phyloP scores from a whole-genome alignment of 73 alveolate species.

The Symbiodinium natans region DNA sequence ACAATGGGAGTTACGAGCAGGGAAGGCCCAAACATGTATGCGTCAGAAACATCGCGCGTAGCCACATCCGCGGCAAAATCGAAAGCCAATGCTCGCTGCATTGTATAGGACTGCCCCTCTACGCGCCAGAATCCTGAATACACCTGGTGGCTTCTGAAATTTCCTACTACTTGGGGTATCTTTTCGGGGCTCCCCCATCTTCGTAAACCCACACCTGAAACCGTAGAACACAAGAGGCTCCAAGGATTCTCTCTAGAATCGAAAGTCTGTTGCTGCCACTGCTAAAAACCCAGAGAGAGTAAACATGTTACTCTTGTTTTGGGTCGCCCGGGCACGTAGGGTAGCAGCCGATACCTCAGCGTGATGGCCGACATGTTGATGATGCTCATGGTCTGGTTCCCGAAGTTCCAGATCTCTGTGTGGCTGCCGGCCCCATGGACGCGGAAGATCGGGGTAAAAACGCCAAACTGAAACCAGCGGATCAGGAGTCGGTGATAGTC shows the following conservation, averaged over 20 bases:
- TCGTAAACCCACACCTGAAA: no score
- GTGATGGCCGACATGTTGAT: slow-evolving; percentile 56
- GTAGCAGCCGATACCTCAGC: slow-evolving; percentile 28
- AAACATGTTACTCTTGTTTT: no score
- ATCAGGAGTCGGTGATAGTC: slow-evolving; percentile 25
- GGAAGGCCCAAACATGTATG: slow-evolving; percentile 54
- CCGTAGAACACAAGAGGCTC: no score
- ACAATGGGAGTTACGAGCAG: slow-evolving; percentile 70
- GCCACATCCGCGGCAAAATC: slow-evolving; percentile 7
- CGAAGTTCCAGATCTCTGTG: slow-evolving; percentile 63
- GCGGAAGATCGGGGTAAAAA: slow-evolving; percentile 62
- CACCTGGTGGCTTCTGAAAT: no score
- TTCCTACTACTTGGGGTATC: no score
- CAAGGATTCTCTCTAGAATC: no score
- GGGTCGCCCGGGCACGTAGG: no score
- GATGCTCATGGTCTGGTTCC: slow-evolving; percentile 31
- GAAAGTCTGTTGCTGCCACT: no score
- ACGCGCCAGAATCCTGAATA: not conserved
- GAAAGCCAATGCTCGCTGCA: slow-evolving; percentile 70
- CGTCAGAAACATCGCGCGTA: not conserved
- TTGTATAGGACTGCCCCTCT: slow-evolving; percentile 7
- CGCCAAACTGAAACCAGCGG: slow-evolving; percentile 82
- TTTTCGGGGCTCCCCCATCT: no score
- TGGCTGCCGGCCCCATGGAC: slow-evolving; percentile 66
- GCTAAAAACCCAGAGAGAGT: no score